A percentile compares a stretch with the other conserved stretches of the same genome.
phyloP scores from a whole-genome alignment of 73 alveolate genomes.

The Tetrahymena borealis region DNA sequence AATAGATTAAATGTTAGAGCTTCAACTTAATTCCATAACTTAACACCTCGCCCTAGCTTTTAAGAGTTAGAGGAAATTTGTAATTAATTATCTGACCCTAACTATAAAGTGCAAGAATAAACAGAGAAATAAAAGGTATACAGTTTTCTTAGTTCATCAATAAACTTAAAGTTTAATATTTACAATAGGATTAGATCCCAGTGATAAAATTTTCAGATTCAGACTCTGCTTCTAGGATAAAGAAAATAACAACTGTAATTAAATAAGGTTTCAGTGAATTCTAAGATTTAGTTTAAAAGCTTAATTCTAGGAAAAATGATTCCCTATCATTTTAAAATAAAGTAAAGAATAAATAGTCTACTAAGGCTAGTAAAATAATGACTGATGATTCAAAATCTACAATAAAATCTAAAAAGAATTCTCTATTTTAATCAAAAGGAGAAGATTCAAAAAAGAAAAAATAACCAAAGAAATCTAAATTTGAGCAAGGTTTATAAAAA shows the following conservation, averaged over 20 bases:
- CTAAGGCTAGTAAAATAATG: background rate
- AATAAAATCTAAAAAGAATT: background rate
- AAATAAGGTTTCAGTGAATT: background rate
- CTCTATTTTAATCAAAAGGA: background rate
- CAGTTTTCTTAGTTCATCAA: background rate
- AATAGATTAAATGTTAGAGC: background rate
- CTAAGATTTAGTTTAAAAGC: background rate
- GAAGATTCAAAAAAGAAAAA: background rate
- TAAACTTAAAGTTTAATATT: background rate
- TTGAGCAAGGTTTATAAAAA: background rate
- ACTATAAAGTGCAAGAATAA: background rate
- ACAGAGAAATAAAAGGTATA: background rate
- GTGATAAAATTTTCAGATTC: background rate
- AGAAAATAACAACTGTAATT: background rate
- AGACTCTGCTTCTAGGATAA: background rate
- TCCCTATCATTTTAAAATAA: background rate
- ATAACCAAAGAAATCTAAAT: background rate
- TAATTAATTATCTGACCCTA: background rate
- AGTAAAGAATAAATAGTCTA: background rate
- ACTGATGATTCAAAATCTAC: background rate
- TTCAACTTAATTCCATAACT: background rate
- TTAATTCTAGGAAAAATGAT: background rate
- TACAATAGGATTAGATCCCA: background rate
- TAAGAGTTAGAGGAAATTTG: background rate
- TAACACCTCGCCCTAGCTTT: background rate